phyloP scores from a whole-genome alignment of 2,329 filamentous ascomycete genomes.

The Scedosporium apiospermum region DNA sequence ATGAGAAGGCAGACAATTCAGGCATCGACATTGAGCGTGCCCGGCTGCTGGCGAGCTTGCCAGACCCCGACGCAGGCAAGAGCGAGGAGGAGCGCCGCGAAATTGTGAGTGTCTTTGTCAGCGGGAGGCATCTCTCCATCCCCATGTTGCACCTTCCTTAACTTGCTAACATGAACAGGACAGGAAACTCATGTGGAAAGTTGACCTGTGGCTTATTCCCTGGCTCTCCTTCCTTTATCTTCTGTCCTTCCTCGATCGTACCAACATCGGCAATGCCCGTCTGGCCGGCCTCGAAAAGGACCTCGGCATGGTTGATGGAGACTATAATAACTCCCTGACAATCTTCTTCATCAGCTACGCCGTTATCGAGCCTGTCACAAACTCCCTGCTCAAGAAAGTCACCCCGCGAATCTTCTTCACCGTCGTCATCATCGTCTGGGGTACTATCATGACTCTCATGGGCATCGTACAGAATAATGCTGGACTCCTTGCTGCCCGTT shows the following conservation, averaged over 20 bases:
- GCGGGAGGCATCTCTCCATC: neutral
- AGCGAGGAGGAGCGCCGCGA: conserved; percentile 49
- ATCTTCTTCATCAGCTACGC: conserved; percentile 72
- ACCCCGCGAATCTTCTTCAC: conserved; percentile 74
- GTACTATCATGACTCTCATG: conserved; percentile 59
- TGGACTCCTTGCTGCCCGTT: conserved; percentile 56
- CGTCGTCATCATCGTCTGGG: conserved; percentile 66
- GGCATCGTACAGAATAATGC: conserved; percentile 55
- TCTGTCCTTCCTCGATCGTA: conserved; percentile 48
- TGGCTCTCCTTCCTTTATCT: conserved; percentile 65
- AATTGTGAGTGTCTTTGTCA: conserved; percentile 35
- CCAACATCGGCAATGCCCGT: conserved; percentile 26
- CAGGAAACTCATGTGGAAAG: conserved; percentile 49
- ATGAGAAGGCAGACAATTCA: no score
- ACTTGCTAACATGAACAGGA: conserved; percentile 33
- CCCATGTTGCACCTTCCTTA: neutral
- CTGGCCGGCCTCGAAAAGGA: conserved; percentile 22
- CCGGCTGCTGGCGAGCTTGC: conserved; percentile 17
- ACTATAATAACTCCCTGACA: conserved; percentile 39
- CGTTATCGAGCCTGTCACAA: conserved; percentile 68
- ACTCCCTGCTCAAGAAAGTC: conserved; percentile 68
- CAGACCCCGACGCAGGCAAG: conserved; percentile 44
- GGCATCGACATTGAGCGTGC: conserved; percentile 18
- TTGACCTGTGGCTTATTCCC: conserved; percentile 52
- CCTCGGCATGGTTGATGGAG: conserved; percentile 37